Evolutionary conservation across 106 monocot genomes (phyloP).

Genomic region (Platanthera guangdongensis): DNA sequence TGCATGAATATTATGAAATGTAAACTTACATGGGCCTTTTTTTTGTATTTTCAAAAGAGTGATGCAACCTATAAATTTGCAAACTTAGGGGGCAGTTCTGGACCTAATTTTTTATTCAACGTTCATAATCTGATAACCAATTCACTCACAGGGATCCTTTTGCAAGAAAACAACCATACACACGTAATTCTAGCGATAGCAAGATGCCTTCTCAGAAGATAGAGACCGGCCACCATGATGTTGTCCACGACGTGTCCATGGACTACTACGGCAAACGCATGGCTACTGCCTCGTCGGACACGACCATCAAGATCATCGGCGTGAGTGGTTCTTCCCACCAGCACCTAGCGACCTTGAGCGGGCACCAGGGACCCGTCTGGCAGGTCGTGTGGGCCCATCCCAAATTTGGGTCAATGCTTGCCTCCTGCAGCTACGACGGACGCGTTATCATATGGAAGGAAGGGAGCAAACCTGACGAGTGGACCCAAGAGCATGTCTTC

Average conservation of each 20-base stretch:
- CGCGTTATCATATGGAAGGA: slow-evolving; percentile 23
- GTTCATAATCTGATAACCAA: neutral
- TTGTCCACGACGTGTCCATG: slow-evolving; percentile 22
- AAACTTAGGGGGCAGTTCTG: neutral
- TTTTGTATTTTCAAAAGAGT: neutral
- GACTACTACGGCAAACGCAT: slow-evolving; percentile 25
- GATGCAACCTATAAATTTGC: neutral
- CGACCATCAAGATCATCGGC: slow-evolving; percentile 18
- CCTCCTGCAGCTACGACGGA: slow-evolving; percentile 17
- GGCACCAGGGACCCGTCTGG: slow-evolving; percentile 24
- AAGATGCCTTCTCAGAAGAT: slow-evolving; percentile 25
- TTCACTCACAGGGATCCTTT: neutral
- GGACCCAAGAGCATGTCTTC: slow-evolving; percentile 12
- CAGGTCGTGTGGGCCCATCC: slow-evolving; percentile 24
- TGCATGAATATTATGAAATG: neutral
- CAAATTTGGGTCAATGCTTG: slow-evolving; percentile 19
- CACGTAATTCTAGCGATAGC: neutral
- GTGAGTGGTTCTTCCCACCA: slow-evolving; percentile 8
- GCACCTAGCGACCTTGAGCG: slow-evolving; percentile 16
- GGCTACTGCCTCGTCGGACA: slow-evolving; percentile 16
- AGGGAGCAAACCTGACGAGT: slow-evolving; percentile 13
- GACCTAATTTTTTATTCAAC: neutral
- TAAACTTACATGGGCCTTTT: no score
- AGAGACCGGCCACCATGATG: slow-evolving; percentile 21
- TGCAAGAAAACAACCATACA: neutral